Conservation (phyloP, 2,329 filamentous ascomycete genomes). For the Aspergillus unguis region DNA sequence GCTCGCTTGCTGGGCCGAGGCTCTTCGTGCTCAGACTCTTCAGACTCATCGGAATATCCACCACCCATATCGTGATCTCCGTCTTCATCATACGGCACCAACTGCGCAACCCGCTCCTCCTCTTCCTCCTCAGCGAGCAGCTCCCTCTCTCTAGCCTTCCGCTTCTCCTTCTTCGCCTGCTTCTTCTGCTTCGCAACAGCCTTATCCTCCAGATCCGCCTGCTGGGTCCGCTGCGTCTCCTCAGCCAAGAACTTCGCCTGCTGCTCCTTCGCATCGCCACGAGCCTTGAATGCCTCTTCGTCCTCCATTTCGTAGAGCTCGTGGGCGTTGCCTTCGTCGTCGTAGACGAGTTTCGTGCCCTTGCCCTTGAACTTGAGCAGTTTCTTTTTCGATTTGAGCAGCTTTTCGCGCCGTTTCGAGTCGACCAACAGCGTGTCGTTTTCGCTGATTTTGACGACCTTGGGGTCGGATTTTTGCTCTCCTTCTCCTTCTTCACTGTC, state of each 20-base stretch:
- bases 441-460: conserved; percentile 53
- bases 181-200: conserved; percentile 71
- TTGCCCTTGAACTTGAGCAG: conserved; percentile 85
- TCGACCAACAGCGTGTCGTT: conserved; percentile 75
- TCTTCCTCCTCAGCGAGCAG: conserved; percentile 28
- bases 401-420: conserved; percentile 90
- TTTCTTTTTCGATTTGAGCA: conserved; percentile 93
- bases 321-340: conserved; percentile 84
- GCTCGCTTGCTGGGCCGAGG: conserved; percentile 39
- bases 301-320: conserved; percentile 83
- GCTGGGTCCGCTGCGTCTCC: conserved; percentile 67
- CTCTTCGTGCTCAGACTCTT: conserved; percentile 24
- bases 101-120: conserved; percentile 29
- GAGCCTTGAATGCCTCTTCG: conserved; percentile 73
- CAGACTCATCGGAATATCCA: conserved; percentile 18
- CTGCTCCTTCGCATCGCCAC: conserved; percentile 73
- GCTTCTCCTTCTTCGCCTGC: conserved; percentile 48
- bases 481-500: conserved; percentile 29
- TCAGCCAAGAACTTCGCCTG: conserved; percentile 72
- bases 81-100: conserved; percentile 30
- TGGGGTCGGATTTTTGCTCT: conserved; percentile 37
- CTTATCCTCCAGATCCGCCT: conserved; percentile 81
- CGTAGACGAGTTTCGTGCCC: conserved; percentile 81
- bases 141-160: conserved; percentile 39
- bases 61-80: conserved; percentile 4